phyloP scores from a whole-genome alignment of 2,329 filamentous ascomycete species.

The Cladosporium sp. region DNA sequence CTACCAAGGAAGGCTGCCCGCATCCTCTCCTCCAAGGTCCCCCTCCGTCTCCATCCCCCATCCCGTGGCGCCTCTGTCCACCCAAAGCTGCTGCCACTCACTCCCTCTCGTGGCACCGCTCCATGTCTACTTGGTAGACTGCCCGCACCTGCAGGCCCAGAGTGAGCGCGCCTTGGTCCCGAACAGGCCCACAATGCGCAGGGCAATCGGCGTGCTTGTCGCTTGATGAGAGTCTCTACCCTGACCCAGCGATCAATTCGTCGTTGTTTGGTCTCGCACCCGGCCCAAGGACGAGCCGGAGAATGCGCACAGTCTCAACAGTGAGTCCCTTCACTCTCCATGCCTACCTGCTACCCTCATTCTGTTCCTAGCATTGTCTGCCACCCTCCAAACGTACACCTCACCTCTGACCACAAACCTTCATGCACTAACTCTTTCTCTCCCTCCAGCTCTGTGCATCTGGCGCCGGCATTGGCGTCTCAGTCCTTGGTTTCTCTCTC shows the following conservation, averaged over 20 bases:
- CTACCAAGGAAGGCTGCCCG: not conserved
- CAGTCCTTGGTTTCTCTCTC: slow-evolving; percentile 47
- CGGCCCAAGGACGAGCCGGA: slow-evolving; percentile 12
- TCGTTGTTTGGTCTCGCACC: not conserved
- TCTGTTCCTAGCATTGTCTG: slow-evolving; percentile 3
- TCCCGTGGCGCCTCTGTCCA: not conserved
- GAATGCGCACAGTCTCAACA: slow-evolving; percentile 19
- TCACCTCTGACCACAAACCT: not conserved
- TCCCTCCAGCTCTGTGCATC: slow-evolving; percentile 54
- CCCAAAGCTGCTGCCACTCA: not conserved
- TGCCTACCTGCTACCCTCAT: not conserved
- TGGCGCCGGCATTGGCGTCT: slow-evolving; percentile 56
- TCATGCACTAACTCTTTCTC: slow-evolving; percentile 2
- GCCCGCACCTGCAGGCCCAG: slow-evolving; percentile 6
- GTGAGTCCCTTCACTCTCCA: slow-evolving; percentile 1
- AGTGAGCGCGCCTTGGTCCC: slow-evolving; percentile 9
- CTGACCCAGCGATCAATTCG: not conserved
- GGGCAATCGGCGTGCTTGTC: slow-evolving; percentile 5
- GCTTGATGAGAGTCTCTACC: slow-evolving; percentile 6
- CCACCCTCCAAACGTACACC: not conserved
- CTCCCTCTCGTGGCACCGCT: slow-evolving; percentile 2
- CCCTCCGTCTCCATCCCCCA: not conserved
- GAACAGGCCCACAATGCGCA: slow-evolving; percentile 12
- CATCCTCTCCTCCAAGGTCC: not conserved
- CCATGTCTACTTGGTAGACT: slow-evolving; percentile 1